phyloP scores from a whole-genome alignment of 2,329 filamentous ascomycete species.

The Colletotrichum siamense region DNA sequence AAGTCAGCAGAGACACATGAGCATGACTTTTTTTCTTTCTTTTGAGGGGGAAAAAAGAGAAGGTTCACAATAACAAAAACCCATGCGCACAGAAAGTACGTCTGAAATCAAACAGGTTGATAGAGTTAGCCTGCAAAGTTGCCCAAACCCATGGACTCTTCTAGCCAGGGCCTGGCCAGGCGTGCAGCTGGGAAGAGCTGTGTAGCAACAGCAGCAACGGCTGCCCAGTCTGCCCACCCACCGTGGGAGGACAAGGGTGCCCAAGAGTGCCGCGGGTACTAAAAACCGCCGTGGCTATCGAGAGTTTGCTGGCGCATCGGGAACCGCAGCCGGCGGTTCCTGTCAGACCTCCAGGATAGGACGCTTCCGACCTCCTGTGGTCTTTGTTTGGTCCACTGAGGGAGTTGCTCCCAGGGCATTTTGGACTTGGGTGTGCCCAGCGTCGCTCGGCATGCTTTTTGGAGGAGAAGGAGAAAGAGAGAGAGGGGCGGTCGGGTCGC shows the following conservation, averaged over 20 bases:
- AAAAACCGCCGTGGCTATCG: not conserved
- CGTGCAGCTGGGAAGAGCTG: not conserved
- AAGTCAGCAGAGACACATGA: too few relatives aligned
- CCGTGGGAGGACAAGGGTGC: not conserved
- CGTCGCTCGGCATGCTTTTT: not conserved
- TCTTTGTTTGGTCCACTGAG: not conserved
- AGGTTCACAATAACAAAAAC: too few relatives aligned
- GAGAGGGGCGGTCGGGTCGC: too few relatives aligned
- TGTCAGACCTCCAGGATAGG: slow-evolving; percentile 9
- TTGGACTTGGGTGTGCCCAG: too few relatives aligned
- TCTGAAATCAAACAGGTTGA: too few relatives aligned
- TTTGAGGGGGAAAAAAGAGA: too few relatives aligned
- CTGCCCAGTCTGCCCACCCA: not conserved
- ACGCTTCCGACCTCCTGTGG: not conserved
- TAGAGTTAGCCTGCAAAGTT: slow-evolving; percentile 1
- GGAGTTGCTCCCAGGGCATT: not conserved
- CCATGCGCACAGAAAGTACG: too few relatives aligned
- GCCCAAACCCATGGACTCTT: slow-evolving; percentile 11
- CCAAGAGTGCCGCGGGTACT: not conserved
- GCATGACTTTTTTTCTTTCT: too few relatives aligned
- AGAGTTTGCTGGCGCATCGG: slow-evolving; percentile 18
- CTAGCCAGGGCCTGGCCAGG: slow-evolving; percentile 1
- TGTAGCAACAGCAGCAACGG: not conserved
- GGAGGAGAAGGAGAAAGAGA: not conserved
- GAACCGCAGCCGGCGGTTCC: not conserved